Percentiles rank a stretch among this genome's conserved stretches.
phyloP scores from a whole-genome alignment of 257 asterid species.

The Rauvolfia tetraphylla region DNA sequence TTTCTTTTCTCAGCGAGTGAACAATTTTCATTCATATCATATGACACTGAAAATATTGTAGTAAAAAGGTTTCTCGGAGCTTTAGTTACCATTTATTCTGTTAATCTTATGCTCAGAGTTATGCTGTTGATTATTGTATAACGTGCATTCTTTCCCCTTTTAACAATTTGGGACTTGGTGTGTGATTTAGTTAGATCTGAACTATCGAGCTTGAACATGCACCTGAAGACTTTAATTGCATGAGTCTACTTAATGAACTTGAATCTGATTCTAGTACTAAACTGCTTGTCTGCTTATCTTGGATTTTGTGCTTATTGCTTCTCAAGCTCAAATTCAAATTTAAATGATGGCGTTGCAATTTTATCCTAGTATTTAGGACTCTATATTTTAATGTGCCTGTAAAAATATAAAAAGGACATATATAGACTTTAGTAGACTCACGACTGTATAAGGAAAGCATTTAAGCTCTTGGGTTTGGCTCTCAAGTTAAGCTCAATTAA shows the following conservation, averaged over 20 bases:
- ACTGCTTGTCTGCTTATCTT: background rate
- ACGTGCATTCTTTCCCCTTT: background rate
- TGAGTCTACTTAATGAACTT: background rate
- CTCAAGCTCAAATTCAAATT: background rate
- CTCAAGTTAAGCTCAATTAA: background rate
- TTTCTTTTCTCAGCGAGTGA: background rate
- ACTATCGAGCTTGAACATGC: background rate
- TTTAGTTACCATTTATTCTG: background rate
- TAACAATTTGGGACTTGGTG: background rate
- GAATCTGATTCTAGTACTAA: background rate
- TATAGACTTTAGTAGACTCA: background rate
- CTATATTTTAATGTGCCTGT: background rate
- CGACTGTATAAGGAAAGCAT: background rate
- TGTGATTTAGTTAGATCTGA: too few species aligned
- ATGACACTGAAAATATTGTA: background rate
- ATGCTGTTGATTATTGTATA: background rate
- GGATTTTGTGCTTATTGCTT: background rate
- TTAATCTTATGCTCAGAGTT: background rate
- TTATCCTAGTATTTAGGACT: background rate
- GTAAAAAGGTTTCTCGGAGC: background rate
- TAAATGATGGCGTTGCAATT: background rate
- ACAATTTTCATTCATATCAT: background rate
- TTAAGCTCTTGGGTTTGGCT: background rate
- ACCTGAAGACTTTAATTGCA: background rate
- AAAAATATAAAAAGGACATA: background rate